Base-by-base conservation (phyloP, 1,284 basidiomycete genomes). In the Coniferiporia weirii region DNA sequence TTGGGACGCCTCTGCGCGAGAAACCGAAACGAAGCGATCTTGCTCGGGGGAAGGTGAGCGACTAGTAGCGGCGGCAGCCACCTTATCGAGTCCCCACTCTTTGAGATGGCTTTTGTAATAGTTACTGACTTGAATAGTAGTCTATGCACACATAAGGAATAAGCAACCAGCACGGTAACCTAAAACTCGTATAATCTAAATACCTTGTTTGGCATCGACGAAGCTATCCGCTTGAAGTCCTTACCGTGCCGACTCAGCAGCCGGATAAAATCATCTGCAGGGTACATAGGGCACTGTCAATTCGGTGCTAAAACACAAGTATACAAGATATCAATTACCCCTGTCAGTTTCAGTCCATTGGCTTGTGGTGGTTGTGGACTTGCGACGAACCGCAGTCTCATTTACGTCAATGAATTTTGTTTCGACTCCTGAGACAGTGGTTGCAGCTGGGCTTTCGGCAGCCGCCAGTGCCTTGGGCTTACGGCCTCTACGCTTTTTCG, bases 221-320 rank as follows among this genome's bases (percentile, higher is more conserved):
- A 79, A 1, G 91, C 84, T 51, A 95, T 89, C 15, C 82, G 78
- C 63, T 85, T 83, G 71, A 89, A 90, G 66, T 93, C 83, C 64
- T 84, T 82, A 44, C 91, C 91, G 68, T 91, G 79, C 62, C 84
- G 76, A 13, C 76, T 74, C 13, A 93, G 76, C 35, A 92, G 77
- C 36, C 79, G 73, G 56, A 88, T 69, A 70, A 94, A 90, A 35
- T 78, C 66, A 47, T 70, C 84, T 86, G 61, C 56, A 58, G 27
- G 27, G 27, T 55, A 60, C 64, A 73, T 69, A 64, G 70, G 70
- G 60, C 66, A 57, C 72, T 65, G 40, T 64, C 57, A 57, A 54
- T 63, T 68, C 61, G 68, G 58, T 66, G 61, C 56, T 54, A 61
- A 52, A 57, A 38, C 52, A 66, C 50, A 57, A 60, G 36, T 61